These are phyloP conservation scores for Tetraselmis striata DNA, from an alignment of 139 green algal genomes.

Conservation along the genomic window DNA sequence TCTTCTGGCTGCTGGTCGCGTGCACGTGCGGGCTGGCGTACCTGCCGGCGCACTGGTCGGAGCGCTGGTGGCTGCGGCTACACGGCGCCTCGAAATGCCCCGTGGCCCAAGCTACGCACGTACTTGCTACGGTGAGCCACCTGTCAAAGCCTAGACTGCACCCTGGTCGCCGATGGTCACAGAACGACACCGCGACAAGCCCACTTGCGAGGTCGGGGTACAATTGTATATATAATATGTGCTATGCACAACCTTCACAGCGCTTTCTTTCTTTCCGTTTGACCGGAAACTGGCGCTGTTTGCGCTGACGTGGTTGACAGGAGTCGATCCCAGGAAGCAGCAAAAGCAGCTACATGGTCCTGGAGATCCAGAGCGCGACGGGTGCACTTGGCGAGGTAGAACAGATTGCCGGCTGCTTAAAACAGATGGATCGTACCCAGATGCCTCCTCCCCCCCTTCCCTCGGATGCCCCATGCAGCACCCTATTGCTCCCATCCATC, in stretches of 20 bases:
- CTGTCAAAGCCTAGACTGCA: not conserved
- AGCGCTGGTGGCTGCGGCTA: not conserved
- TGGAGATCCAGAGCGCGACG: not conserved
- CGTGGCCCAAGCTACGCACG: not conserved
- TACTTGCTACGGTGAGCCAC: not conserved
- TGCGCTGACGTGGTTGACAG: not conserved
- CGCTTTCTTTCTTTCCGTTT: not conserved
- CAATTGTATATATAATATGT: not conserved
- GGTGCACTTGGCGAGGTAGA: not conserved
- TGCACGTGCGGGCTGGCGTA: not conserved
- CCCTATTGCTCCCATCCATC: not conserved
- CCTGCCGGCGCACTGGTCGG: not conserved
- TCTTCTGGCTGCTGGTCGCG: not conserved
- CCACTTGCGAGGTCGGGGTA: too few species aligned
- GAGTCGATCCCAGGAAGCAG: not conserved
- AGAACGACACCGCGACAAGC: too few species aligned
- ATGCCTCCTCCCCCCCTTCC: too few species aligned
- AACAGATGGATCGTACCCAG: too few species aligned
- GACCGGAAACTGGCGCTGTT: too few species aligned
- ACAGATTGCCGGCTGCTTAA: not conserved
- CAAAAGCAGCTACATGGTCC: not conserved
- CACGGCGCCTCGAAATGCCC: not conserved
- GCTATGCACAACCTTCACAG: not conserved
- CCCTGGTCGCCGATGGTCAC: too few species aligned
- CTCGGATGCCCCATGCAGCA: not conserved